Conservation (phyloP, 352 stramenopile genomes). For the Chrysophaeum taylorii region DNA sequence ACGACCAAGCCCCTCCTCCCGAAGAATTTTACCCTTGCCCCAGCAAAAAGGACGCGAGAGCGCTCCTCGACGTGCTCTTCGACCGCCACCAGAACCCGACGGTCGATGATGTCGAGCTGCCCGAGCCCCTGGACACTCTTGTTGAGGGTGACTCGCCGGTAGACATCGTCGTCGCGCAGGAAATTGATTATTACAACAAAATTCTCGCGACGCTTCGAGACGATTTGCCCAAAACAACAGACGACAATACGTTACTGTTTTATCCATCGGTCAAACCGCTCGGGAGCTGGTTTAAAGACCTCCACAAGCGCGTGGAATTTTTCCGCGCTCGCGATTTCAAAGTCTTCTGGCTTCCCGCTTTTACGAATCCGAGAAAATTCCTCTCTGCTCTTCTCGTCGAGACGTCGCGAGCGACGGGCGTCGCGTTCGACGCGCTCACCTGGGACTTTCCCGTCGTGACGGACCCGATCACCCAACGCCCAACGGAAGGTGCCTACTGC, state of each 20-base stretch:
- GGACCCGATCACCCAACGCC: conserved; percentile 49
- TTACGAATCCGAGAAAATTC: conserved; percentile 91
- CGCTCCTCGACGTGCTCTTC: conserved; percentile 73
- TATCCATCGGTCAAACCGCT: conserved; percentile 88
- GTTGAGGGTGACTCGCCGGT: too few relatives aligned
- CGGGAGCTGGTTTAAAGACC: conserved; percentile 75
- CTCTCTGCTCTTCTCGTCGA: conserved; percentile 88
- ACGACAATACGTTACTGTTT: too few relatives aligned
- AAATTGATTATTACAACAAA: too few relatives aligned
- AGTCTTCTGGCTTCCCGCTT: conserved; percentile 85
- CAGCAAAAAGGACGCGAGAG: conserved; percentile 58
- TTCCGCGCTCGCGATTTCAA: not conserved
- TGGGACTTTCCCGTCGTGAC: conserved; percentile 85
- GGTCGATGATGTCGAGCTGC: too few relatives aligned
- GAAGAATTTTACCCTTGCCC: not conserved
- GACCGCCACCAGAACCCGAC: conserved; percentile 74
- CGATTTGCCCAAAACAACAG: too few relatives aligned
- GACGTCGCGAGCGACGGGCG: conserved; percentile 78
- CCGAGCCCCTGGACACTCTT: too few relatives aligned
- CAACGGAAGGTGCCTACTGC: conserved; percentile 78
- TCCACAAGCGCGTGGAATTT: conserved; percentile 39
- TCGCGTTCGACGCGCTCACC: conserved; percentile 83
- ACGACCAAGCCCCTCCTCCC: conserved; percentile 41
- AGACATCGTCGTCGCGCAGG: too few relatives aligned
- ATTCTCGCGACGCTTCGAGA: too few relatives aligned